Conservation (phyloP, 2,329 filamentous ascomycete species). For the Aureobasidium sp. region DNA sequence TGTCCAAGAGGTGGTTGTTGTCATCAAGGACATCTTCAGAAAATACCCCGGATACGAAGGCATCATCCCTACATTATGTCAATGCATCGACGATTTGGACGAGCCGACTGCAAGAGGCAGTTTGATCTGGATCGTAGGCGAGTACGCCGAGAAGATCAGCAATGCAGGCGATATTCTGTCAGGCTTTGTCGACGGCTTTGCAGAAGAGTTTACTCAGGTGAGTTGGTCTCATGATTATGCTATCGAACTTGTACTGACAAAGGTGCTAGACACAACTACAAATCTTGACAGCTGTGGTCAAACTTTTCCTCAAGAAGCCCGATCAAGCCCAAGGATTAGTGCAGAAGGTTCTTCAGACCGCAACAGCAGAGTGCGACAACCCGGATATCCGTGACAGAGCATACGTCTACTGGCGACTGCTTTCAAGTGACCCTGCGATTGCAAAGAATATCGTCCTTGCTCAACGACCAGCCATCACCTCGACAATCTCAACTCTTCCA, state of each 20-base stretch:
- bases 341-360: constrained; percentile 86
- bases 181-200: constrained; percentile 88
- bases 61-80: constrained; percentile 91
- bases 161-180: constrained; percentile 93
- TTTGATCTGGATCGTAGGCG: constrained; percentile 97
- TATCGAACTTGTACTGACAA: constrained; percentile 27
- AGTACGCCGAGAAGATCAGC: constrained; percentile 98
- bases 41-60: constrained; percentile 98
- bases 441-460: constrained; percentile 92
- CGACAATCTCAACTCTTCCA: constrained; percentile 86
- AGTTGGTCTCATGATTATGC: too few relatives aligned
- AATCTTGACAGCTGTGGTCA: constrained; percentile 93
- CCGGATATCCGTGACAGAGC: constrained; percentile 94
- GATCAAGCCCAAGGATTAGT: constrained; percentile 85
- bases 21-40: constrained; percentile 96
- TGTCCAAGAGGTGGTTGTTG: constrained; percentile 96
- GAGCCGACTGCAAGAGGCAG: constrained; percentile 86
- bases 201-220: constrained; percentile 92
- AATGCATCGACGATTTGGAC: constrained; percentile 94
- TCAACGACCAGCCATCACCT: constrained; percentile 87
- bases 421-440: constrained; percentile 84
- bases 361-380: constrained; percentile 93
- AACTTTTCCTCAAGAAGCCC: constrained; percentile 94
- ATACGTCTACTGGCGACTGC: constrained; percentile 95
- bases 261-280: constrained; percentile 80